phyloP scores from a whole-genome alignment of 176 grass and related monocot genomes.

The Oryza meyeriana region DNA sequence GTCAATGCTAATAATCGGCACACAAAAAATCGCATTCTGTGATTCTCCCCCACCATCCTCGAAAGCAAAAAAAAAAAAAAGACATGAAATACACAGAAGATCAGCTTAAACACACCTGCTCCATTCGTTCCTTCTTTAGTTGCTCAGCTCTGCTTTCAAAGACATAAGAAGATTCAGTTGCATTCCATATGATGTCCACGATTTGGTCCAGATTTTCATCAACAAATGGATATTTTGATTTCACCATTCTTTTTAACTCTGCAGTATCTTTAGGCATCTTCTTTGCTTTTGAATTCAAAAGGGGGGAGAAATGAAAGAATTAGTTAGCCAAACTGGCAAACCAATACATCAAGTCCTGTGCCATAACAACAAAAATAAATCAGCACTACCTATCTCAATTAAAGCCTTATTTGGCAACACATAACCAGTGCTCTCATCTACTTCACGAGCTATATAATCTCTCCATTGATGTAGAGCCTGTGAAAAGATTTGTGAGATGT shows the following conservation, averaged over 20 bases:
- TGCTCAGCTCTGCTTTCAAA: constrained; percentile 64
- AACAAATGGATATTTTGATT: constrained; percentile 75
- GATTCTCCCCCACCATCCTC: background rate
- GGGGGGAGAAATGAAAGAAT: background rate
- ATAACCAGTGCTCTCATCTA: constrained; percentile 98
- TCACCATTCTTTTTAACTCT: constrained; percentile 65
- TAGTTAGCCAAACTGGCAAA: constrained; percentile 27
- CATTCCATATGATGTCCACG: constrained; percentile 46
- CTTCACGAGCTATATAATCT: constrained; percentile 69
- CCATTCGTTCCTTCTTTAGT: constrained; percentile 58
- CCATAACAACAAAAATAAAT: background rate
- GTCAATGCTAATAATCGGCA: constrained; percentile 9
- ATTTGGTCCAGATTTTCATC: constrained; percentile 55
- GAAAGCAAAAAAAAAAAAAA: background rate
- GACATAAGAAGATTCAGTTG: constrained; percentile 49
- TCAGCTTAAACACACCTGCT: constrained; percentile 27
- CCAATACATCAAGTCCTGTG: constrained; percentile 16
- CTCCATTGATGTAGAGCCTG: constrained; percentile 84
- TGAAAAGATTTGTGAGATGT: constrained; percentile 12
- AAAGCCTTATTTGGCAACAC: constrained; percentile 85
- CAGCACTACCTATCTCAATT: constrained; percentile 82
- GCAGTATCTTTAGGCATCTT: constrained; percentile 69
- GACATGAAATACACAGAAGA: background rate
- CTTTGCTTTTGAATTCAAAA: constrained; percentile 64
- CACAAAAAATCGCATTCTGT: background rate